Conservation (phyloP, 2,329 filamentous ascomycete species). For the Trichoderma semiorbis region DNA sequence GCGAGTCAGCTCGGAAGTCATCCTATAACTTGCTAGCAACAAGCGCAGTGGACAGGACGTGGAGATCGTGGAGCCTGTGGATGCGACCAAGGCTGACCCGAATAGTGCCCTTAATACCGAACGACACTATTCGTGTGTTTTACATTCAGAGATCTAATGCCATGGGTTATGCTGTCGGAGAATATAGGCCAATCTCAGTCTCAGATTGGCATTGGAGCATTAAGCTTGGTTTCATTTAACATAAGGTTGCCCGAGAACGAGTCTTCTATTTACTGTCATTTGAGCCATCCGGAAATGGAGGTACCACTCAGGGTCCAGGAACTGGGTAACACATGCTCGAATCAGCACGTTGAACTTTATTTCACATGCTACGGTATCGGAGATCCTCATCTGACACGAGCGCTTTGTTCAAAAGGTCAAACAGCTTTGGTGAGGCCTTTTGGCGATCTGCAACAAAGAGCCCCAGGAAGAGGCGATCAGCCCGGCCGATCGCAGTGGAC, state of each 20-base stretch:
- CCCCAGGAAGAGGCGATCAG: slow-evolving; percentile 2
- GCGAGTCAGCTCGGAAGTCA: slow-evolving; percentile 1
- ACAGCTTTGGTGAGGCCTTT: slow-evolving; percentile 6
- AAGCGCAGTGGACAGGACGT: background rate
- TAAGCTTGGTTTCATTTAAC: background rate
- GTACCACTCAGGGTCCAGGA: background rate
- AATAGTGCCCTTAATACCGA: background rate
- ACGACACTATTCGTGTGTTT: background rate
- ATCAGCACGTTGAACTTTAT: background rate
- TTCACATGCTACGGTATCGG: background rate
- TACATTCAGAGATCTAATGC: background rate
- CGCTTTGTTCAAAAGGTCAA: background rate
- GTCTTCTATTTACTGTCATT: background rate
- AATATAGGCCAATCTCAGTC: background rate
- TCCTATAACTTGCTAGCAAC: background rate
- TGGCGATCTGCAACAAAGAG: slow-evolving; percentile 8
- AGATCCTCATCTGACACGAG: slow-evolving; percentile 6
- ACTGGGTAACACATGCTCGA: background rate
- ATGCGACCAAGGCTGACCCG: slow-evolving; percentile 3
- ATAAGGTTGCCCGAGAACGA: background rate
- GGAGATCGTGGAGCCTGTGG: slow-evolving; percentile 5
- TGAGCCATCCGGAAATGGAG: background rate
- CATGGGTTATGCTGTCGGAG: background rate
- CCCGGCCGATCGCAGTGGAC: slow-evolving; percentile 9
- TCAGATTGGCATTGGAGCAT: background rate